phyloP scores from a whole-genome alignment of 305 asterid species.

The Galium porrigens region DNA sequence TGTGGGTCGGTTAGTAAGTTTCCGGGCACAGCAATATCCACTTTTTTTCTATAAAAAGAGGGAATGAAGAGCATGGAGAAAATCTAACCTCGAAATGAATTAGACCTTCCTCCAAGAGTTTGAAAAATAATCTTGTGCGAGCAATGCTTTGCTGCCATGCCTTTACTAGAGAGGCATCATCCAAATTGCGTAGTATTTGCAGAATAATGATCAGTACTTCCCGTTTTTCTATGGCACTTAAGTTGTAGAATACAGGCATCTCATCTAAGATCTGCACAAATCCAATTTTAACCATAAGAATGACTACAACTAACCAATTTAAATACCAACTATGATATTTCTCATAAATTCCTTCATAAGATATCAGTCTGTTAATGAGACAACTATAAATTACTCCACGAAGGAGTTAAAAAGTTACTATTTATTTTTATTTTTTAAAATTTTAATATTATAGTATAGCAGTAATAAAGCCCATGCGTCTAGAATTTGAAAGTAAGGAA shows the following conservation, averaged over 20 bases:
- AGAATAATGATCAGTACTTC: slow-evolving; percentile 67
- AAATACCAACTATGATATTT: not conserved
- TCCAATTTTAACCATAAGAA: slow-evolving; percentile 20
- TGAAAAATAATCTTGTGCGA: slow-evolving; percentile 92
- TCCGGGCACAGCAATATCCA: not conserved
- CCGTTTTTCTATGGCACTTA: slow-evolving; percentile 79
- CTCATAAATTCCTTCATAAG: not conserved
- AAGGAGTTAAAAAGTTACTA: slow-evolving; percentile 1
- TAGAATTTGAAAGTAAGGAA: not conserved
- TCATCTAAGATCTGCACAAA: slow-evolving; percentile 78
- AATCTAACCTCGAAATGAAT: slow-evolving; percentile 76
- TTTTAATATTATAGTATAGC: not conserved
- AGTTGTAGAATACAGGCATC: slow-evolving; percentile 98
- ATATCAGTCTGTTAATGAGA: no score
- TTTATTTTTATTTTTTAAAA: no score
- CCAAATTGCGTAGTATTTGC: slow-evolving; percentile 89
- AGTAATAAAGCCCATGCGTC: not conserved
- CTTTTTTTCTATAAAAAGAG: no score
- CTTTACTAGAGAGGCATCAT: slow-evolving; percentile 79
- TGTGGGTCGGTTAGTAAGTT: not conserved
- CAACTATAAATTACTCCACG: not conserved
- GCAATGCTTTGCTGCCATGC: slow-evolving; percentile 99
- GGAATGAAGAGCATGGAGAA: not conserved
- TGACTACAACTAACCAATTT: not conserved
- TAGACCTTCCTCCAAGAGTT: slow-evolving; percentile 86